Evolutionary conservation across 2,329 filamentous ascomycete species (phyloP).

Genomic region (Sarocladium strictum): DNA sequence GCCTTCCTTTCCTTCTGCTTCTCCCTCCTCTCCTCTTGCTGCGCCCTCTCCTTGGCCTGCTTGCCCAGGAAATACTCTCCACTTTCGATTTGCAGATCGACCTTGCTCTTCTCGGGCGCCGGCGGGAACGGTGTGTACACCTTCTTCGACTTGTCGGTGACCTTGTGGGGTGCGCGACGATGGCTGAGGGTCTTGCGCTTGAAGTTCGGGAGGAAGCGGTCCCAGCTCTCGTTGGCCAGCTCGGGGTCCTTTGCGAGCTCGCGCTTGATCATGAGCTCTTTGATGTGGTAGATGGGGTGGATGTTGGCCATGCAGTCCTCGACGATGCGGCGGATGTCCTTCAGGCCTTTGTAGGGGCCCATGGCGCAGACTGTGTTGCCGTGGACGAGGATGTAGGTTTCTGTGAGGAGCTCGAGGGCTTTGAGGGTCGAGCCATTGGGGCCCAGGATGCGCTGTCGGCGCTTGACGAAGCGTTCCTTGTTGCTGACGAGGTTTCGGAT

Average conservation of each 20-base stretch:
- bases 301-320: conserved; percentile 97
- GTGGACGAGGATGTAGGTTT: conserved; percentile 91
- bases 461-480: conserved; percentile 93
- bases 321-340: conserved; percentile 82
- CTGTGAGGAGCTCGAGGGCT: conserved; percentile 84
- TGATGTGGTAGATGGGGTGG: conserved; percentile 80
- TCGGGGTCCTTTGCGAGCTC: conserved; percentile 87
- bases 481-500: conserved; percentile 84
- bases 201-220: conserved; percentile 93
- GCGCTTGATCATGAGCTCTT: conserved; percentile 84
- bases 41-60: conserved; percentile 81
- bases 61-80: conserved; percentile 96
- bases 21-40: conserved; percentile 73
- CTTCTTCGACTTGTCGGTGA: conserved; percentile 93
- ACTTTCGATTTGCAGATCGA: conserved; percentile 94
- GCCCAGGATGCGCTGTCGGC: conserved; percentile 85
- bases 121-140: conserved; percentile 95
- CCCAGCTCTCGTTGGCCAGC: conserved; percentile 85
- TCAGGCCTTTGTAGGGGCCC: conserved; percentile 88
- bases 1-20: conserved; percentile 83
- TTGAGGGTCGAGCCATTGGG: conserved; percentile 90
- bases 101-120: conserved; percentile 96
- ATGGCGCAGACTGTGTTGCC: conserved; percentile 92
- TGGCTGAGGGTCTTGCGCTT: conserved; percentile 88
- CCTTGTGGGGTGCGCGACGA: conserved; percentile 72